Evolutionary conservation across 768 basidiomycete genomes (phyloP).

Genomic region (Mycena latifolia): DNA sequence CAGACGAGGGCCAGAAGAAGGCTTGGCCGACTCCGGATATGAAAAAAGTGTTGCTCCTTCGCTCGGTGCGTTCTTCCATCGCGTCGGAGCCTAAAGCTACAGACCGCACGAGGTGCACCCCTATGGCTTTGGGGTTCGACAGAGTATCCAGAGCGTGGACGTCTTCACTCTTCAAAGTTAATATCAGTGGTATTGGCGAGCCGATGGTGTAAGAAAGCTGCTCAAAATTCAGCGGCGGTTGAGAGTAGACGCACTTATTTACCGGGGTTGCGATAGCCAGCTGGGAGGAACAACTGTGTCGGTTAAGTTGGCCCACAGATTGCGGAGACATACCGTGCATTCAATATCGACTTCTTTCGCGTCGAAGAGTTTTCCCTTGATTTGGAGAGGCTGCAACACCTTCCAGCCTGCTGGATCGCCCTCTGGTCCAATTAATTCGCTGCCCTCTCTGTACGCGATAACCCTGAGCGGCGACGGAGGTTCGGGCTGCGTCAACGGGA

Average conservation of each 20-base stretch:
- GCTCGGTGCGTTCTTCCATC: constrained; percentile 49
- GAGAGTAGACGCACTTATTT: background rate
- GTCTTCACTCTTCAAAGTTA: constrained; percentile 61
- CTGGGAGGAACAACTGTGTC: constrained; percentile 43
- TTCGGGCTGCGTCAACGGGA: constrained; percentile 47
- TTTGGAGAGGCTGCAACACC: constrained; percentile 40
- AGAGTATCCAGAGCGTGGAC: constrained; percentile 64
- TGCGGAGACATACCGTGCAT: constrained; percentile 44
- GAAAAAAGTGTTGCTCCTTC: constrained; percentile 63
- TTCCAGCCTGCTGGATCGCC: constrained; percentile 56
- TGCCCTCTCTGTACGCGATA: constrained; percentile 49
- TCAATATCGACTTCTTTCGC: constrained; percentile 46
- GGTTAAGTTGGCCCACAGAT: background rate
- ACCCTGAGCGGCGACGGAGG: constrained; percentile 50
- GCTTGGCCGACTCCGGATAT: constrained; percentile 54
- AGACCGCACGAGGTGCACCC: constrained; percentile 58
- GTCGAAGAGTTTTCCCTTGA: constrained; percentile 51
- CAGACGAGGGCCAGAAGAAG: constrained; percentile 61
- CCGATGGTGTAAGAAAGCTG: constrained; percentile 66
- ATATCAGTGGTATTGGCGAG: constrained; percentile 61
- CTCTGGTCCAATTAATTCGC: constrained; percentile 47
- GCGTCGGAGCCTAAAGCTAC: constrained; percentile 64
- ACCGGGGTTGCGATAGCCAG: constrained; percentile 65
- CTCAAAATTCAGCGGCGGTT: too few relatives aligned
- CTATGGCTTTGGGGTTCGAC: constrained; percentile 52